Evolutionary conservation across 495 filamentous ascomycete genomes (phyloP).

Genomic region (Neurospora pannonica): DNA sequence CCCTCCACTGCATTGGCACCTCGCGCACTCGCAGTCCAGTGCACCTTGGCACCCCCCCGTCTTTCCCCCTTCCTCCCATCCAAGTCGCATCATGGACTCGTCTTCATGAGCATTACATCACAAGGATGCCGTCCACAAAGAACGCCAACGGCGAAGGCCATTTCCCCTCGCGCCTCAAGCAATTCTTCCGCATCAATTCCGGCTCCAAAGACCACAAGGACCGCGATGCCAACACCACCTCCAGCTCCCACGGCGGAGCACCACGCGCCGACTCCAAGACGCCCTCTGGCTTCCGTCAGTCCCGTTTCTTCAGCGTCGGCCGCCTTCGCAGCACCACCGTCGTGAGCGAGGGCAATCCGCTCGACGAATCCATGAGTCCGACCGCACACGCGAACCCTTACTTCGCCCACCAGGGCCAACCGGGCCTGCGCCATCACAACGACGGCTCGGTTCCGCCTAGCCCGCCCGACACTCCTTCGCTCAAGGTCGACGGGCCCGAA

Average conservation of each 20-base stretch:
- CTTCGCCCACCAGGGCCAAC: constrained; percentile 92
- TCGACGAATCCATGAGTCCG: constrained; percentile 82
- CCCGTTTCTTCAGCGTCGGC: constrained; percentile 70
- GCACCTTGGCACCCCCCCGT: background rate
- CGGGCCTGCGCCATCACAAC: constrained; percentile 85
- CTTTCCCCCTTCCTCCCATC: constrained; percentile 3
- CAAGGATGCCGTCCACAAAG: constrained; percentile 30
- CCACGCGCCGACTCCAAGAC: constrained; percentile 46
- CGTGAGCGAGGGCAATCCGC: constrained; percentile 82
- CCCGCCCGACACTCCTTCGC: constrained; percentile 80
- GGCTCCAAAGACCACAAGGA: constrained; percentile 32
- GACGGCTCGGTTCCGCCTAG: constrained; percentile 91
- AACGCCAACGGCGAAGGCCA: constrained; percentile 45
- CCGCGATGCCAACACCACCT: constrained; percentile 26
- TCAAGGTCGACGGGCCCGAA: constrained; percentile 63
- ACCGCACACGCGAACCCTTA: constrained; percentile 95
- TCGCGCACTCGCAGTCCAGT: constrained; percentile 1
- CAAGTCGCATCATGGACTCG: constrained; percentile 19
- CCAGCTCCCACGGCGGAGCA: constrained; percentile 8
- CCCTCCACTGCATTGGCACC: background rate
- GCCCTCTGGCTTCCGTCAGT: constrained; percentile 56
- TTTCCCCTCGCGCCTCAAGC: constrained; percentile 83
- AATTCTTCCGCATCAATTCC: constrained; percentile 92
- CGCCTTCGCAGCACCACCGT: constrained; percentile 77
- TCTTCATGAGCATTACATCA: constrained; percentile 18